Percentiles rank a stretch among this genome's conserved stretches.
Evolutionary conservation across 257 asterid genomes (phyloP).

Genomic region (Petrea volubilis): DNA sequence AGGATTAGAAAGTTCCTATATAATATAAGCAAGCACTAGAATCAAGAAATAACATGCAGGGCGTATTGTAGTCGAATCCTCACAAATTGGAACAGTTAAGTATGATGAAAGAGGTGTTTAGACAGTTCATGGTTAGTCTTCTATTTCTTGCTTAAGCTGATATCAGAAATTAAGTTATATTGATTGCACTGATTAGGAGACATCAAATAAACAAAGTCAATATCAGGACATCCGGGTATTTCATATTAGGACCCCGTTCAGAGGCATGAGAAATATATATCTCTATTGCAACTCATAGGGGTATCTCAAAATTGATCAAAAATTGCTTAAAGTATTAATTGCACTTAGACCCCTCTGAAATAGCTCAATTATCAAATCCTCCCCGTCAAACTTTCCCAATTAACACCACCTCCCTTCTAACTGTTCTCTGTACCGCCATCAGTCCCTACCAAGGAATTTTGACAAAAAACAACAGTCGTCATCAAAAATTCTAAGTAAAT

Average conservation of each 20-base stretch:
- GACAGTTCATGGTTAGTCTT: background rate
- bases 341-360: no score
- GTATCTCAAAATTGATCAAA: background rate
- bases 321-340: background rate
- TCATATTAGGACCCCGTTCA: background rate
- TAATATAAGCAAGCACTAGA: background rate
- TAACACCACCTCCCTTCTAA: no score
- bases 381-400: no score
- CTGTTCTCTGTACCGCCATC: no score
- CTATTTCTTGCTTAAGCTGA: background rate
- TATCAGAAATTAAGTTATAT: background rate
- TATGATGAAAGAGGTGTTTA: background rate
- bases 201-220: background rate
- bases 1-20: background rate
- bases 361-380: no score
- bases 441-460: no score
- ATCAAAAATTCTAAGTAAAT: no score
- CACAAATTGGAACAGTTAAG: background rate
- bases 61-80: background rate
- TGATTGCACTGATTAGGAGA: background rate
- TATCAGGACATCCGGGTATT: no score
- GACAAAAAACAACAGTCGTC: no score
- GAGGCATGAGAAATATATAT: background rate
- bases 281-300: background rate
- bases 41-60: conserved; percentile 1